phyloP scores from a whole-genome alignment of 192 early-diverging fungal species.

The Radiomyces spectabilis region DNA sequence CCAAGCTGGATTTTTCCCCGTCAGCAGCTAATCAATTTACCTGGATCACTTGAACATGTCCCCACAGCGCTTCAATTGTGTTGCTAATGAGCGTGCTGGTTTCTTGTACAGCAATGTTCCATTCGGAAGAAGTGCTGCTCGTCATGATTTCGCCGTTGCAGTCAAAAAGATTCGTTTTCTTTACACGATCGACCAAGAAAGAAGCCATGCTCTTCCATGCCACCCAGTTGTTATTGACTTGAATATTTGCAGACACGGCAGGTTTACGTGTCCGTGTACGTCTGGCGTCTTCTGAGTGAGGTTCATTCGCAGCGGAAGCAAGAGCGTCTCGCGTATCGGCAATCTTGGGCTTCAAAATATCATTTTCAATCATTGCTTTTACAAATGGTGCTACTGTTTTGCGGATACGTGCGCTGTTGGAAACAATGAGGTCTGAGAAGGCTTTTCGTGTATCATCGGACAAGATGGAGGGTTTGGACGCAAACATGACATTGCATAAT shows the following conservation, averaged over 20 bases:
- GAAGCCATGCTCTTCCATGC: slow-evolving; percentile 36
- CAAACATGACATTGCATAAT: slow-evolving; percentile 33
- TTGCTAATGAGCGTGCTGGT: slow-evolving; percentile 1
- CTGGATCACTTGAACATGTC: neutral
- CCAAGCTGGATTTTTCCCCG: neutral
- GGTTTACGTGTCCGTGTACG: neutral
- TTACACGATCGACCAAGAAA: slow-evolving; percentile 34
- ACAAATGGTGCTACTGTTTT: slow-evolving; percentile 57
- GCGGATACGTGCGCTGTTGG: slow-evolving; percentile 58
- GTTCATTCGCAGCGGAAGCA: neutral
- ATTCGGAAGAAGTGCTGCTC: neutral
- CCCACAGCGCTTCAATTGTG: slow-evolving; percentile 13
- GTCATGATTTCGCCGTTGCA: neutral
- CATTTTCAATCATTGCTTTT: slow-evolving; percentile 31
- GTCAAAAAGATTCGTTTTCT: neutral
- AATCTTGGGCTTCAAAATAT: slow-evolving; percentile 24
- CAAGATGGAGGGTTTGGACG: slow-evolving; percentile 40
- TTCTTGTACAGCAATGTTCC: neutral
- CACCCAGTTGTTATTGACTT: slow-evolving; percentile 35
- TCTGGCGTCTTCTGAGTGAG: neutral
- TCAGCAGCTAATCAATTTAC: neutral
- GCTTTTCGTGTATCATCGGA: slow-evolving; percentile 53
- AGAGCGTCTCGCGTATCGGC: slow-evolving; percentile 15
- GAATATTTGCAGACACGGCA: neutral
- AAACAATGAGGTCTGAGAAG: slow-evolving; percentile 64